Evolutionary conservation across 345 rosid species (phyloP), one percentile per base, ranked within the genome.

Genomic region (Anastatica hierochuntica): DNA sequence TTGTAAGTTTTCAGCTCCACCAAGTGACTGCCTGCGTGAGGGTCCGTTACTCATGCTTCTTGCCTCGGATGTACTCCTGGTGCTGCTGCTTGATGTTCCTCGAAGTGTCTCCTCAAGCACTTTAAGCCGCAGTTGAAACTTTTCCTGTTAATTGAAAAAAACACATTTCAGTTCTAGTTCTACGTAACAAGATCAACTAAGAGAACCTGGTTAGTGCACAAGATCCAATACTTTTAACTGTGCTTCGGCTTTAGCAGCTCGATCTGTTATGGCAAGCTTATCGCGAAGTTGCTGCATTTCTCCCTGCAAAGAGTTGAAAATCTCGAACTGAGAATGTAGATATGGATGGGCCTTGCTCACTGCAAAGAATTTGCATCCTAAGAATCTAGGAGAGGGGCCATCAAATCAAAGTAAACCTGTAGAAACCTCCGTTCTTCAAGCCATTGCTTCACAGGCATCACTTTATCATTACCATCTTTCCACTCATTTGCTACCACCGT

Each of bases 391-490:
- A 54, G 70, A 53, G 33, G 17, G 19, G 53, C n/a, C 14, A 34
- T 58, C 24, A 21, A 21, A 12, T 38, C 50, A 67, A 41, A 13
- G 5, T 36, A 37, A 66, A 85, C 98, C 97, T 92, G 98, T 76
- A 92, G 72, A 77, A 85, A 85, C 71, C 97, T 79, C 31, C 97
- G 74, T 54, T 92, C 98, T 63, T 88, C 98, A 42, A 92, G 97
- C 98, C 98, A 92, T 63, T 92, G 98, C 56, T 88, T 92, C 61
- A 88, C 98, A 56, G 98, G 97, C 98, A 88, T 88, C 69, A 88
- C 98, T 79, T 92, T 92, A 75, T 88, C 98, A 39, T 83, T 88
- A 53, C 94, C 78, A 81, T 88, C 98, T 80, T 92, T 92, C 98
- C 98, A 92, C 60, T 92, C 97, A 63, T 92, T 92, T 45, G 98